Base-by-base conservation (phyloP, 495 filamentous ascomycete species). In the Penicillium robsamsonii region DNA sequence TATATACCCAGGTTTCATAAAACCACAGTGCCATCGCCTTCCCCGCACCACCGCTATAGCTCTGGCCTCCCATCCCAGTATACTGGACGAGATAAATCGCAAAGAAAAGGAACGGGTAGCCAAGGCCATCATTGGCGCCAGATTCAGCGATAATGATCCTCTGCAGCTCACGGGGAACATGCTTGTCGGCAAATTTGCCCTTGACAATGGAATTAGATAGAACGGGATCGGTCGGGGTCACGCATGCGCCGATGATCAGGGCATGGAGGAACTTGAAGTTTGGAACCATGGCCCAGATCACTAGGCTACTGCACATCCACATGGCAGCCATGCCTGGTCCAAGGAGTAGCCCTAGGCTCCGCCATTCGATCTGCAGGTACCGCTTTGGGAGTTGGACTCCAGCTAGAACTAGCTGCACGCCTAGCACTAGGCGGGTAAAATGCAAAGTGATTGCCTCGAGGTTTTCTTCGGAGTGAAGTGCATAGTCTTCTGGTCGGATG, bases 151-250 rank as follows among this genome's bases (percentile, higher is more conserved):
- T 83, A 60, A 96, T 92, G 55, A 96, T 91, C 53, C 85, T 83
- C 76, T 95, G 91, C 59, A 96, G 68, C 15, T 84, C 79, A 57
- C 84, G 88, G 3, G 91, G 91, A 15, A 96, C 85, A 71, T 96
- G 89, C 61, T 91, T 88, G 55, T 96, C 92, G 10, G 92, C 92
- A 59, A 96, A 96, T 60, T 89, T 92, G 40, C 92, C 92, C 75
- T 96, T 96, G 44, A 96, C 90, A 53, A 96, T 95, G 3, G 87
- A 87, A 57, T 94, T 93, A 25, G 89, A 92, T 30, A 96, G 74
- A 24, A 96, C 86, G 0, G 93, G 93, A 66, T 97, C 93, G 0
- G 93, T 96, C 0, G 92, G 92, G 5, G 92, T 95, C 13, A 97
- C 84, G 63, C 91, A 95, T 25, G 91, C 86, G 3, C 83, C 92